These are phyloP conservation scores for Groenewaldozyma tartarivorans DNA, from an alignment of 805 yeast genomes.

Conservation along the genomic window DNA sequence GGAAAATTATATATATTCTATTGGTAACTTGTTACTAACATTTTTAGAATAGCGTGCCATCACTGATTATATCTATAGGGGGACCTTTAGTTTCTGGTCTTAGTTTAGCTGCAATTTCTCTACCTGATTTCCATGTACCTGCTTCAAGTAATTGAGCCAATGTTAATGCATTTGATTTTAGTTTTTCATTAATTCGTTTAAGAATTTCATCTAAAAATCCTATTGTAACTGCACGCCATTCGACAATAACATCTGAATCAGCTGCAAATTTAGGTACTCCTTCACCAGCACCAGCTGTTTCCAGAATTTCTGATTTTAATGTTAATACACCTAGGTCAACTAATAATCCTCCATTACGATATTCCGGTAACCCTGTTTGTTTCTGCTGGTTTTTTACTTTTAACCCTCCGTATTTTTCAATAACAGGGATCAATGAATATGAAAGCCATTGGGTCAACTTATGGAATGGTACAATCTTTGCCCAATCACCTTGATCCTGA, in stretches of 20 bases:
- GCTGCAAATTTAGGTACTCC: constrained; percentile 43
- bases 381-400: constrained; percentile 31
- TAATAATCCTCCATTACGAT: constrained; percentile 56
- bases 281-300: constrained; percentile 13
- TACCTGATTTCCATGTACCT: constrained; percentile 60
- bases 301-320: constrained; percentile 34
- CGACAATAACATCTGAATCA: constrained; percentile 51
- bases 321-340: constrained; percentile 45
- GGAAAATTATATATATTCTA: not conserved
- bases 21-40: not conserved
- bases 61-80: constrained; percentile 52
- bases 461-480: constrained; percentile 49
- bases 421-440: constrained; percentile 48
- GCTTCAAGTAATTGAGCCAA: constrained; percentile 59
- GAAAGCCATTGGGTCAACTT: constrained; percentile 61
- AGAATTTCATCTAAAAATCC: constrained; percentile 46
- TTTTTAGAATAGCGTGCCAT: constrained; percentile 52
- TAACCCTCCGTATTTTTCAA: constrained; percentile 35
- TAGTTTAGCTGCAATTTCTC: constrained; percentile 44
- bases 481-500: constrained; percentile 23
- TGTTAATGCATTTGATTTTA: constrained; percentile 24
- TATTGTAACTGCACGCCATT: constrained; percentile 57
- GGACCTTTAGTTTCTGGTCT: constrained; percentile 48
- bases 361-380: constrained; percentile 52
- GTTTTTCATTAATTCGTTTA: constrained; percentile 40